These are phyloP conservation scores for Athelia psychrophila DNA, from an alignment of 1,284 basidiomycete species.

Conservation along the genomic window DNA sequence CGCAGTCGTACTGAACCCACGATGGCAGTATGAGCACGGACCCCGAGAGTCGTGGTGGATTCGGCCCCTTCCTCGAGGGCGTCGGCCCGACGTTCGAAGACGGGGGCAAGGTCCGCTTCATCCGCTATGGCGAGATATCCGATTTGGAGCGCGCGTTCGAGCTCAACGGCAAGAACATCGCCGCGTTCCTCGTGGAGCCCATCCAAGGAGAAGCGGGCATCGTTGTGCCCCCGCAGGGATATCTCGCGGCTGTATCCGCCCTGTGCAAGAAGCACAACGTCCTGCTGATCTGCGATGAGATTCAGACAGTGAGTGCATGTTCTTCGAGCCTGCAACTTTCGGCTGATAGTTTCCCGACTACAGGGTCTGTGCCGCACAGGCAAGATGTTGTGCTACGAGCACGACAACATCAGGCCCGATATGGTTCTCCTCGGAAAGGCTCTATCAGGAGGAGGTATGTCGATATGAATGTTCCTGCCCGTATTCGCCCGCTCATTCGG, in stretches of 20 bases:
- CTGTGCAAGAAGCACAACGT: constrained; percentile 95
- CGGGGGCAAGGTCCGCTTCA: constrained; percentile 46
- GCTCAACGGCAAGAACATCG: constrained; percentile 80
- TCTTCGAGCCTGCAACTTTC: not conserved
- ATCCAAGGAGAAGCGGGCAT: constrained; percentile 99
- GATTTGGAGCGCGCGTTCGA: constrained; percentile 86
- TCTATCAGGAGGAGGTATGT: constrained; percentile 84
- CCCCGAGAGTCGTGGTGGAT: constrained; percentile 83
- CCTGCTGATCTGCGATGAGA: constrained; percentile 95
- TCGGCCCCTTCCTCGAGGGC: constrained; percentile 87
- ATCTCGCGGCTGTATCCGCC: constrained; percentile 74
- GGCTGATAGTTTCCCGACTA: constrained; percentile 2
- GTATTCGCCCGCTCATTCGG: not conserved
- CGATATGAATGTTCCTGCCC: constrained; percentile 5
- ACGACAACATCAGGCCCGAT: constrained; percentile 89
- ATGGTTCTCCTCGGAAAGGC: constrained; percentile 95
- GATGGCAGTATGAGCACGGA: constrained; percentile 87
- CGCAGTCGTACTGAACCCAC: constrained; percentile 3
- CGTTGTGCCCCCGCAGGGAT: constrained; percentile 89
- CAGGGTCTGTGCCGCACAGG: constrained; percentile 84
- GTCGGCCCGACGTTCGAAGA: constrained; percentile 80
- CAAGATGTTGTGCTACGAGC: constrained; percentile 87
- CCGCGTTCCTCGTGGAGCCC: constrained; percentile 95
- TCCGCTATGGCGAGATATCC: constrained; percentile 80
- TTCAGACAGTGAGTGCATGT: constrained; percentile 73